A percentile compares a stretch with the other conserved stretches of the same genome.
These are phyloP conservation scores for Apiospora malaysiana DNA, from an alignment of 2,329 filamentous ascomycete genomes.

Conservation along the genomic window DNA sequence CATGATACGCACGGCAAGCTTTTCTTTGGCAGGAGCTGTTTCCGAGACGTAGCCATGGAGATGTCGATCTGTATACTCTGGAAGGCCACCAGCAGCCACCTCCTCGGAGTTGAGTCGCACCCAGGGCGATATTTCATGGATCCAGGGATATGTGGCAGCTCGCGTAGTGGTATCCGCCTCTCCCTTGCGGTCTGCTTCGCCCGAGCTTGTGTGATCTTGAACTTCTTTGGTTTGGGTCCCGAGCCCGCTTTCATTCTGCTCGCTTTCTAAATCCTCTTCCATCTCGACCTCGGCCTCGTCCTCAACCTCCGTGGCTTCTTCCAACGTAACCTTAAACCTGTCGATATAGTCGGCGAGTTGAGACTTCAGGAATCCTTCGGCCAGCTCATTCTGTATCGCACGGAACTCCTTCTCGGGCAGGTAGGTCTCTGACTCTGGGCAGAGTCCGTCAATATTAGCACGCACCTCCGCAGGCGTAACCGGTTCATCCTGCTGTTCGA, in stretches of 20 bases:
- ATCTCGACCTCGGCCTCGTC: neutral
- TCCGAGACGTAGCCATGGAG: slow-evolving; percentile 40
- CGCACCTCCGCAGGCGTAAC: slow-evolving; percentile 44
- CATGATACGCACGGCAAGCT: slow-evolving; percentile 50
- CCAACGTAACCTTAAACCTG: slow-evolving; percentile 17
- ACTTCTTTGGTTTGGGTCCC: neutral
- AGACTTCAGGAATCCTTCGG: slow-evolving; percentile 51
- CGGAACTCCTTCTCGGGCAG: slow-evolving; percentile 49
- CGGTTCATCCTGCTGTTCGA: slow-evolving; percentile 36
- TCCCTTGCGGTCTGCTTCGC: neutral
- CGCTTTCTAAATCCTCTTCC: slow-evolving; percentile 20
- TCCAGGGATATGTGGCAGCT: slow-evolving; percentile 44
- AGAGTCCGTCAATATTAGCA: slow-evolving; percentile 55
- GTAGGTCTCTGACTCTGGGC: slow-evolving; percentile 46
- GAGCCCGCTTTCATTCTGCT: neutral
- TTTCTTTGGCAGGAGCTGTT: slow-evolving; percentile 45
- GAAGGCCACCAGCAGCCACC: slow-evolving; percentile 22
- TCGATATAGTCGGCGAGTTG: slow-evolving; percentile 54
- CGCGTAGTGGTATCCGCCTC: neutral
- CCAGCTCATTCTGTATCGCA: slow-evolving; percentile 45
- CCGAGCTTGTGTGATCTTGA: slow-evolving; percentile 17
- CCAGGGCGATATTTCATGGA: slow-evolving; percentile 50
- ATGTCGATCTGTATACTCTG: slow-evolving; percentile 28
- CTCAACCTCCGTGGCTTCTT: neutral
- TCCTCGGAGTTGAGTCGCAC: slow-evolving; percentile 36